phyloP scores from a whole-genome alignment of 2,329 filamentous ascomycete genomes.

The Metarhizium rileyi region DNA sequence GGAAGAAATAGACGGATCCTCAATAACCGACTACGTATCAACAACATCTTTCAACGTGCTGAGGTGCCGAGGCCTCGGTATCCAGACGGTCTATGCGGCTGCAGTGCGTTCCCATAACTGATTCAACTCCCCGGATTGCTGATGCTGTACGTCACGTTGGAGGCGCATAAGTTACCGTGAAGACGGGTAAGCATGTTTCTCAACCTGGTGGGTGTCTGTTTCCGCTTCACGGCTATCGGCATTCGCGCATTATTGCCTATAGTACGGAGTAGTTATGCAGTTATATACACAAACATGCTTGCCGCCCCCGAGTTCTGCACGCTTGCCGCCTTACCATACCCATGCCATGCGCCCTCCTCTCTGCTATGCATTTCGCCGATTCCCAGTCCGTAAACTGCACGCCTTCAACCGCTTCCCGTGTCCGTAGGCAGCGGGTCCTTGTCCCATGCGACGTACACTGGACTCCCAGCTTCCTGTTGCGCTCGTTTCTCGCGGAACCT shows the following conservation, averaged over 20 bases:
- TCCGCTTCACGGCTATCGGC: neutral
- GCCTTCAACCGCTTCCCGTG: neutral
- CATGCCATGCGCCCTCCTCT: neutral
- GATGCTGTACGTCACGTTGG: no score
- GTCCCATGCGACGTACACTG: conserved; percentile 38
- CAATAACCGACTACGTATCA: no score
- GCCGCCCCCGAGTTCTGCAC: neutral
- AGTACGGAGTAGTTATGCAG: no score
- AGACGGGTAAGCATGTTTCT: neutral
- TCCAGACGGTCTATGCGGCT: no score
- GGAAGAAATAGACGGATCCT: no score
- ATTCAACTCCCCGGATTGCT: no score
- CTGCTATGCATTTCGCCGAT: conserved; percentile 4
- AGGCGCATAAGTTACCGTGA: no score
- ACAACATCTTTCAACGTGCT: no score
- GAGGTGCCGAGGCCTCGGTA: no score
- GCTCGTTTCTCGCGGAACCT: conserved; percentile 47
- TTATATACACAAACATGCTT: conserved; percentile 2
- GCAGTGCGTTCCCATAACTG: no score
- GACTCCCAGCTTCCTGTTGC: conserved; percentile 35
- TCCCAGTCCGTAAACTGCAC: neutral
- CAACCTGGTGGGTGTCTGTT: neutral
- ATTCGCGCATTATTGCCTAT: neutral
- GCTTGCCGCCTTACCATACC: neutral
- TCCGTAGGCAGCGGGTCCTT: conserved; percentile 17